A percentile compares a stretch with the other conserved stretches of the same genome.
Evolutionary conservation across 768 basidiomycete genomes (phyloP).

Genomic region (Hemileccinum impolitum): DNA sequence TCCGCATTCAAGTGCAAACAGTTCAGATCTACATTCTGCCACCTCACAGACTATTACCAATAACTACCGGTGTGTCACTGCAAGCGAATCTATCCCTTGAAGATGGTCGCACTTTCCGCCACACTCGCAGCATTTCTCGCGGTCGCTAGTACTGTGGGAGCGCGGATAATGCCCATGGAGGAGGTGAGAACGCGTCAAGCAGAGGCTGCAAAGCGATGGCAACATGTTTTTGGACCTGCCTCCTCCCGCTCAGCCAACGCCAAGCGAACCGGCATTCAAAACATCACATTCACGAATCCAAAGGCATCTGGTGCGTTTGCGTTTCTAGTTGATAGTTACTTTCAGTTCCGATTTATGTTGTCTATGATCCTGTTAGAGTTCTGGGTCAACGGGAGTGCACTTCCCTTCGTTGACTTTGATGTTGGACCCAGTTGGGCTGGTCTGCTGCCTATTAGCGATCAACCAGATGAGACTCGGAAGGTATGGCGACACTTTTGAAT

Average conservation of each 20-base stretch:
- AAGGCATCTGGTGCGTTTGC: slow-evolving; percentile 48
- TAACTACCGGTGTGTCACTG: too few relatives aligned
- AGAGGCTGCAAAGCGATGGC: slow-evolving; percentile 43
- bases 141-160: slow-evolving; percentile 2
- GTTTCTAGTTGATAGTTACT: background rate
- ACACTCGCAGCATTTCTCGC: slow-evolving; percentile 9
- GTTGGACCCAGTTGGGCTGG: slow-evolving; percentile 76
- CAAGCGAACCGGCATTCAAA: slow-evolving; percentile 37
- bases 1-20: too few relatives aligned
- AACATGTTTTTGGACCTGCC: background rate
- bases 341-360: background rate
- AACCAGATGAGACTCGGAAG: slow-evolving; percentile 62
- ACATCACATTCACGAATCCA: slow-evolving; percentile 70
- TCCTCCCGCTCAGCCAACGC: background rate
- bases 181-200: slow-evolving; percentile 42
- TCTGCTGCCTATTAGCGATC: slow-evolving; percentile 62
- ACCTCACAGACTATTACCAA: too few relatives aligned
- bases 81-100: too few relatives aligned
- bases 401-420: slow-evolving; percentile 70
- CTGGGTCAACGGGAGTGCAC: slow-evolving; percentile 62
- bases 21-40: too few relatives aligned
- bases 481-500: slow-evolving; percentile 26
- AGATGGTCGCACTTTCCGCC: slow-evolving; percentile 14
- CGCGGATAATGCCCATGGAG: slow-evolving; percentile 32
- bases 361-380: slow-evolving; percentile 47